Evolutionary conservation across 1,139 yeast genomes (phyloP), one percentile per base, ranked within the genome.

Genomic region (Candida labiduridarum): DNA sequence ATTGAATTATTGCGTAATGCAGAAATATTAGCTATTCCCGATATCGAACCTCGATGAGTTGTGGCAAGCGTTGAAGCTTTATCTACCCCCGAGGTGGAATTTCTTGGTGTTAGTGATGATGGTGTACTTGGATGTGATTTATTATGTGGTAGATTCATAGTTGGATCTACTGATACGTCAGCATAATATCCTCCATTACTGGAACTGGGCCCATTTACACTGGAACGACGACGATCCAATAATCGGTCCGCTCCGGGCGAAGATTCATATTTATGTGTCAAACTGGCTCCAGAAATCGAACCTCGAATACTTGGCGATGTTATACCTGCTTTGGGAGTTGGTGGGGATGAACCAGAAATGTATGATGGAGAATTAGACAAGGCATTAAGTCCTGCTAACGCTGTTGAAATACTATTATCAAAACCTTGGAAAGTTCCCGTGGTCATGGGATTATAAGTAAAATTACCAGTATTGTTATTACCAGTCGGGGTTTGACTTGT

Each of bases 361-460:
- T 62, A 62, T 14, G 74, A 68, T 8, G 76, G 73, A 14, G 74
- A 60, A 55, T 71, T 71, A 34, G 76, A 68, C 49, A 76, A 66
- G 45, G 80, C 80, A 58, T 70, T 74, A 61, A 76, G 68, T 44
- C 80, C 80, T 42, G 80, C 80, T 59, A 76, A 68, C 42, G 80
- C 80, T 55, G 69, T 72, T 46, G 73, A 66, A 34, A 75, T 74
- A 53, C 64, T 71, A 53, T 74, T 72, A 55, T 76, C 80, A 59
- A 72, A 74, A 14, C 76, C 78, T 4, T 79, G 70, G 58, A 75
- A 76, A 6, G 74, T 67, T 34, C 76, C 66, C 49, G 64, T 69
- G 36, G 72, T 58, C 14, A 73, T 65, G 15, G 78, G 77, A 14
- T 75, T 66, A 55, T 68, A 75, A 12, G 70, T 64, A 52, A 70